Percentiles rank a stretch among this genome's conserved stretches.
Conservation (phyloP, 768 basidiomycete species). For the Filobasidium floriforme region DNA sequence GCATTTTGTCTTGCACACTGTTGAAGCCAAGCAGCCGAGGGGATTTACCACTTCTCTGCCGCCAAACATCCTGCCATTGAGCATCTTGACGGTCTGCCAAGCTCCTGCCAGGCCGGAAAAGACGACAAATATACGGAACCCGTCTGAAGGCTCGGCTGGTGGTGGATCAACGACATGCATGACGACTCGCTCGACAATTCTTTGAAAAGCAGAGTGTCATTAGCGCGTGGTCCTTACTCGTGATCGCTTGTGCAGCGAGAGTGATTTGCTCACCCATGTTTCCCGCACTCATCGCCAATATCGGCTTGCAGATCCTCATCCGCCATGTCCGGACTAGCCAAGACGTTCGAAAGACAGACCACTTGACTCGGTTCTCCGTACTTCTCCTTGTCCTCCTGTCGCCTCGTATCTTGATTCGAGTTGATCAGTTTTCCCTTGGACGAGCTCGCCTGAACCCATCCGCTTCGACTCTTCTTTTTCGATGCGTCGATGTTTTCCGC, state of each 20-base stretch:
- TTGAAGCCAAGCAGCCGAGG: not conserved
- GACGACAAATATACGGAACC: conserved; percentile 80
- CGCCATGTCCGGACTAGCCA: conserved; percentile 64
- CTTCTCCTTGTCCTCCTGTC: conserved; percentile 65
- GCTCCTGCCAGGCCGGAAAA: conserved; percentile 88
- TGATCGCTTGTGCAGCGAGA: too few species aligned
- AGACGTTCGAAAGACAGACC: conserved; percentile 83
- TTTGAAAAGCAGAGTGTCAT: conserved; percentile 46
- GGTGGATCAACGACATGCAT: conserved; percentile 68
- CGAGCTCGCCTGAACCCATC: conserved; percentile 43
- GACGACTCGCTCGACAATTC: conserved; percentile 81
- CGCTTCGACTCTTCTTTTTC: conserved; percentile 45
- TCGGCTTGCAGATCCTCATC: conserved; percentile 80
- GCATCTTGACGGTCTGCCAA: conserved; percentile 88
- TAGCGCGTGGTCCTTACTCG: too few species aligned
- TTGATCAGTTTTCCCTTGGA: conserved; percentile 86
- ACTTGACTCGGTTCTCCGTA: conserved; percentile 88
- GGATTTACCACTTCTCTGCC: conserved; percentile 59
- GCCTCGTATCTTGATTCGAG: conserved; percentile 73
- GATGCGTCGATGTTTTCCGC: conserved; percentile 57
- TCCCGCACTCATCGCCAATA: conserved; percentile 53
- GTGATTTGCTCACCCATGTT: conserved; percentile 34
- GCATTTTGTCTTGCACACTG: too few species aligned
- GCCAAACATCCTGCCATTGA: conserved; percentile 88
- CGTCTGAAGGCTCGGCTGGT: conserved; percentile 62